These are phyloP conservation scores for Skeletonema menzelii DNA, from an alignment of 108 stramenopile species.

Conservation along the genomic window DNA sequence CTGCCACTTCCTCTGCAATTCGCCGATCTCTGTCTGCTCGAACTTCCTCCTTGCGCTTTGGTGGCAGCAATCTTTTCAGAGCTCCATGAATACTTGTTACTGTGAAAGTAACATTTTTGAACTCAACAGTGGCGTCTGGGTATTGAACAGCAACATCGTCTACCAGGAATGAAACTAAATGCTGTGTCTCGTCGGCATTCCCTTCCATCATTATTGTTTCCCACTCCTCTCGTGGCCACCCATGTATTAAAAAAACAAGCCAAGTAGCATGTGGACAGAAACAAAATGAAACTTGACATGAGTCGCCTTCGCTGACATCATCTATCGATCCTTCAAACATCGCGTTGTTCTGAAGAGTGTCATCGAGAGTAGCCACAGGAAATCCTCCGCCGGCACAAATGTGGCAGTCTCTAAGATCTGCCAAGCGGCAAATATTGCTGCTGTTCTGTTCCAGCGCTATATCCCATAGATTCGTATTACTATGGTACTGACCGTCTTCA, in stretches of 20 bases:
- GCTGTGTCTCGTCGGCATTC: not conserved
- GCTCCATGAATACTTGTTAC: not conserved
- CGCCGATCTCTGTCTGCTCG: not conserved
- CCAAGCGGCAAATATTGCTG: not conserved
- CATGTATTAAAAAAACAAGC: not conserved
- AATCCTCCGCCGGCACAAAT: conserved; percentile 3
- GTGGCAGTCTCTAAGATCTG: conserved; percentile 1
- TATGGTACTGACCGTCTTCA: not conserved
- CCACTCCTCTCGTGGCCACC: conserved; percentile 3
- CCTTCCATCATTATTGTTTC: not conserved
- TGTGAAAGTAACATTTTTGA: not conserved
- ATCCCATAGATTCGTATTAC: not conserved
- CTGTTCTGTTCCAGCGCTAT: not conserved
- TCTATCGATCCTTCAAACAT: not conserved
- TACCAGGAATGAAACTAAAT: not conserved
- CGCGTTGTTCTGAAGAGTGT: not conserved
- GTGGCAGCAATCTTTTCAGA: not conserved
- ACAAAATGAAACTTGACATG: not conserved
- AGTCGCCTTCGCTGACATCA: not conserved
- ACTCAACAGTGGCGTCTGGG: conserved; percentile 3
- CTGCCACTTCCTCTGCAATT: not conserved
- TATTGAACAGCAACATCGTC: not conserved
- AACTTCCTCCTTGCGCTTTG: not conserved
- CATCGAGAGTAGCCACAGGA: not conserved
- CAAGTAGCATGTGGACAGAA: not conserved